These are phyloP conservation scores for Pilasporangium apinafurcum DNA, from an alignment of 352 stramenopile genomes.

Conservation along the genomic window DNA sequence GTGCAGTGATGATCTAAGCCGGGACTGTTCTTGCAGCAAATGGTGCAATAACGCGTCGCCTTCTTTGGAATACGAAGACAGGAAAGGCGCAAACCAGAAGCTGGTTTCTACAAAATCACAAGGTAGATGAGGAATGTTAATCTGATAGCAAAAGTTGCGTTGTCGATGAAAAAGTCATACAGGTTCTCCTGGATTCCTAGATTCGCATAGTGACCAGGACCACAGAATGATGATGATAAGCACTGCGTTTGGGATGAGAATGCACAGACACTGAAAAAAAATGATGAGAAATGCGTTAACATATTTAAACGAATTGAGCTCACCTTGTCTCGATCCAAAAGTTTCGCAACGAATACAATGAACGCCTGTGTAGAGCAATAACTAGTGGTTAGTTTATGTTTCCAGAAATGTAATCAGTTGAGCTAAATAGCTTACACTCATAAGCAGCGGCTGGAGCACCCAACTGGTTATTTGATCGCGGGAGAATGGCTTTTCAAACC, in stretches of 20 bases:
- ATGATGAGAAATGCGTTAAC: not conserved
- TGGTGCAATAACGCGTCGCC: slow-evolving; percentile 69
- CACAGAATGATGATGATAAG: slow-evolving; percentile 48
- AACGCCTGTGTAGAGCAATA: slow-evolving; percentile 35
- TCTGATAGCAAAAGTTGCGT: not conserved
- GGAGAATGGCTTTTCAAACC: slow-evolving; percentile 78
- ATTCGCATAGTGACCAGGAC: slow-evolving; percentile 70
- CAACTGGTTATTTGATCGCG: slow-evolving; percentile 44
- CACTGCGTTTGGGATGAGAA: slow-evolving; percentile 57
- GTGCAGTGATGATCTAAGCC: slow-evolving; percentile 83
- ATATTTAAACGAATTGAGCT: not conserved
- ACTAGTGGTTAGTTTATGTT: not conserved
- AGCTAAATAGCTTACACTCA: slow-evolving; percentile 30
- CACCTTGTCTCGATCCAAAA: slow-evolving; percentile 55
- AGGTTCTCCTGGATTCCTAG: slow-evolving; percentile 43
- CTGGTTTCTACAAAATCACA: slow-evolving; percentile 17
- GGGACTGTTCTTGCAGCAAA: slow-evolving; percentile 79
- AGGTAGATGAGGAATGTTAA: not conserved
- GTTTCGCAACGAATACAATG: slow-evolving; percentile 48
- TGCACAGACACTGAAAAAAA: slow-evolving; percentile 34
- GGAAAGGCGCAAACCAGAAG: slow-evolving; percentile 14
- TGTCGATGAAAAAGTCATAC: slow-evolving; percentile 12
- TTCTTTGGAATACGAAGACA: slow-evolving; percentile 50
- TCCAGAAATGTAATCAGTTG: not conserved
- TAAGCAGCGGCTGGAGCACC: slow-evolving; percentile 64